Evolutionary conservation across 495 filamentous ascomycete species (phyloP), one percentile per base, ranked within the genome.

Genomic region (Platismatia glauca): DNA sequence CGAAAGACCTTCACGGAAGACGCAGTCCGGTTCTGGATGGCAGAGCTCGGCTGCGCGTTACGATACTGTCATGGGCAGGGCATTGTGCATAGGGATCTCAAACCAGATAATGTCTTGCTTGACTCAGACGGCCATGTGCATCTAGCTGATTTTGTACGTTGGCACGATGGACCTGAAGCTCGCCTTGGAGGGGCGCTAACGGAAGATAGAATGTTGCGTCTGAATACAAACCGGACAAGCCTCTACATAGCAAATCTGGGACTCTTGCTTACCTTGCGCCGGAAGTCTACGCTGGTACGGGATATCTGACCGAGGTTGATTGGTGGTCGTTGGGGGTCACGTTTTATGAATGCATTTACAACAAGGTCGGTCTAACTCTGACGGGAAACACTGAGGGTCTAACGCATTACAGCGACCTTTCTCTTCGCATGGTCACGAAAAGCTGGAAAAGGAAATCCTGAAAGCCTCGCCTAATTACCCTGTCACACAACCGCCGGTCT

Each of bases 311-410:
- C 29, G 89, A 94, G 68, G 91, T 95, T 16, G 94, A 98, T 74
- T 98, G 94, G 94, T 98, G 94, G 94, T 96, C 93, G 18, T 72
- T 98, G 31, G 94, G 94, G 38, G 94, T 98, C 53, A 84, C 93
- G 4, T 96, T 97, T 73, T 98, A 96, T 74, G 94, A 98, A 75
- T 97, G 94, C 80, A 96, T 98, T 55, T 98, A 97, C 76, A 97
- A 94, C 75, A 97, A 95, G 86, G 92, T 93, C 76, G 57, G 82
- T 55, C 16, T 18, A 9, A 27, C 15, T 33, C 11, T 33, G 43
- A 43, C 5, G 24, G 1, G n/a, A 43, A 24, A 39, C 22, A 58
- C 34, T 13, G 0, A 53, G 22, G 39, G 39, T 60, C 75, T 81
- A 67, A 81, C 67, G 39, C 5, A 22, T 41, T 22, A 12, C 63